Evolutionary conservation across 2,329 filamentous ascomycete species (phyloP).

Genomic region (Plectosphaerella plurivora): DNA sequence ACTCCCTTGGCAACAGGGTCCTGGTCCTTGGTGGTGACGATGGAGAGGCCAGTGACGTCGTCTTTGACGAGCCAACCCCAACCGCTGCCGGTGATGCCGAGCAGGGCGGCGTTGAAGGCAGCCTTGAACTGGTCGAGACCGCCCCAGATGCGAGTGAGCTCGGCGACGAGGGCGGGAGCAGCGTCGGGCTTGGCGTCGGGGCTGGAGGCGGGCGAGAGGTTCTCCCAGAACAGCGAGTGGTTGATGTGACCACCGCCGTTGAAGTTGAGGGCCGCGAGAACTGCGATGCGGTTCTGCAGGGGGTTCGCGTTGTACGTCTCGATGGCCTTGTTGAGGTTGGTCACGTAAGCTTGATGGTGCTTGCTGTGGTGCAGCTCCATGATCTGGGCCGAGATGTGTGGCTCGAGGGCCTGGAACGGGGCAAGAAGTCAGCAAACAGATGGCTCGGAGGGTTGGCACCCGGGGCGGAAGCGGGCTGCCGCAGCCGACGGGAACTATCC

Average conservation of each 20-base stretch:
- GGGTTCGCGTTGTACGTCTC: slow-evolving; percentile 47
- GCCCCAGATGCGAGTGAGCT: slow-evolving; percentile 66
- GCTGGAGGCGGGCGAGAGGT: slow-evolving; percentile 60
- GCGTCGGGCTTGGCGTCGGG: slow-evolving; percentile 50
- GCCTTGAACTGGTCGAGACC: slow-evolving; percentile 60
- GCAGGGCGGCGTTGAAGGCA: slow-evolving; percentile 59
- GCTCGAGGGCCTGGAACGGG: slow-evolving; percentile 58
- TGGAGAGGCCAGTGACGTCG: slow-evolving; percentile 53
- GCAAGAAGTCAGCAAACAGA: not conserved
- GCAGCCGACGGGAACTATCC: too few species aligned
- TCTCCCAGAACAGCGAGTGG: slow-evolving; percentile 90
- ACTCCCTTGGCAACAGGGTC: slow-evolving; percentile 64
- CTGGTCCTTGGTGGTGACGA: slow-evolving; percentile 83
- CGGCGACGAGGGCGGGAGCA: slow-evolving; percentile 54
- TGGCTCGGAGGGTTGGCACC: not conserved
- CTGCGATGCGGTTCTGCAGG: slow-evolving; percentile 50
- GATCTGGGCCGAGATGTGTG: slow-evolving; percentile 70
- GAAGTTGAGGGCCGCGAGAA: slow-evolving; percentile 75
- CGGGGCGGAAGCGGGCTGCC: too few species aligned
- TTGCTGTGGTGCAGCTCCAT: slow-evolving; percentile 79
- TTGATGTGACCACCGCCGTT: slow-evolving; percentile 92
- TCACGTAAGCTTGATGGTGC: slow-evolving; percentile 77
- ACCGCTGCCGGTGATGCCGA: slow-evolving; percentile 76
- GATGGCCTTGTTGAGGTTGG: slow-evolving; percentile 66
- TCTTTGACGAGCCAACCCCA: slow-evolving; percentile 84